A percentile compares a stretch with the other conserved stretches of the same genome.
Conservation (phyloP, 768 basidiomycete species). For the Rubroboletus satanas region DNA sequence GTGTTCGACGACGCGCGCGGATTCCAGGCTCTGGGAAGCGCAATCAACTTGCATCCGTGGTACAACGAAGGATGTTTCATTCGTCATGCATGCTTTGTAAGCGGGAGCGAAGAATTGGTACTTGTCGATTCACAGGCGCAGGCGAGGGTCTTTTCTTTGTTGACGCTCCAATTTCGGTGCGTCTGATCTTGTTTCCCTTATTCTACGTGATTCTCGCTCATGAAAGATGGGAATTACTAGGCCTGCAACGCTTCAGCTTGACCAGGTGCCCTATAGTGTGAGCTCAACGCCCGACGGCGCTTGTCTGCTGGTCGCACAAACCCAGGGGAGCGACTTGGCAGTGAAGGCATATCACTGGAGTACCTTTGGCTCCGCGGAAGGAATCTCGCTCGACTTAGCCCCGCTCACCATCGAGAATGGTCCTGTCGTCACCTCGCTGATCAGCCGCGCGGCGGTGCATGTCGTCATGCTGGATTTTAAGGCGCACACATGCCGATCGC, state of each 20-base stretch:
- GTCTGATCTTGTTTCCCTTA: background rate
- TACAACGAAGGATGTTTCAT: constrained; percentile 34
- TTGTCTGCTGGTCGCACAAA: constrained; percentile 41
- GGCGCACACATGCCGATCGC: constrained; percentile 35
- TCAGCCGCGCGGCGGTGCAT: constrained; percentile 40
- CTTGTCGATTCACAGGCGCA: constrained; percentile 43
- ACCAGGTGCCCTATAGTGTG: constrained; percentile 27
- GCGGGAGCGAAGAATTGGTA: constrained; percentile 49
- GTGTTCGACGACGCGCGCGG: constrained; percentile 43
- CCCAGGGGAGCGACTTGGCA: constrained; percentile 3
- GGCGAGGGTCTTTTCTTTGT: constrained; percentile 51
- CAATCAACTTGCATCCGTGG: constrained; percentile 43
- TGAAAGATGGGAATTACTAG: constrained; percentile 22
- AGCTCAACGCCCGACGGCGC: constrained; percentile 54
- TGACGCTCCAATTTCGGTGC: constrained; percentile 52
- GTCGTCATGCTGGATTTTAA: constrained; percentile 38
- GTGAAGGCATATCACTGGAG: constrained; percentile 51
- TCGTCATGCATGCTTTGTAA: constrained; percentile 40
- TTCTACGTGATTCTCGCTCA: background rate
- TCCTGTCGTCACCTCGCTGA: constrained; percentile 43
- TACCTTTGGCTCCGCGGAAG: constrained; percentile 50
- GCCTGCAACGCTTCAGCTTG: constrained; percentile 42
- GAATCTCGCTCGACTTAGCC: constrained; percentile 38
- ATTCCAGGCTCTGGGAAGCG: constrained; percentile 39
- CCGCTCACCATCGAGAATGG: constrained; percentile 18